Base-by-base conservation (phyloP, 2,329 filamentous ascomycete genomes). In the Sphaerostilbella broomeana region DNA sequence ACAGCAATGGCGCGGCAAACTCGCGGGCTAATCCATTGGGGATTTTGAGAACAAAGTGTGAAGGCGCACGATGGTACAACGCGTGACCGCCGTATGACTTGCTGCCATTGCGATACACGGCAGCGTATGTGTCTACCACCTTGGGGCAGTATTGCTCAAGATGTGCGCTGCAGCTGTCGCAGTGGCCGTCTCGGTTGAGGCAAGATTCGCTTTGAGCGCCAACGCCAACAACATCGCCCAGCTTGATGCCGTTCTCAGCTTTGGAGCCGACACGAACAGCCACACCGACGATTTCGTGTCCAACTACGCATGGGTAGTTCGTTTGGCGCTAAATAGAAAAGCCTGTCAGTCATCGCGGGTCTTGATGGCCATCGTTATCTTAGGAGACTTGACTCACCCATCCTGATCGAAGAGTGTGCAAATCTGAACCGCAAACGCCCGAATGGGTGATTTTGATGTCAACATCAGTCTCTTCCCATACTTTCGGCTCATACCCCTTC, bases 361-460 rank as follows among this genome's bases (percentile, higher is more conserved):
- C n/a, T n/a, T n/a, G n/a, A 38, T 38, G 16, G 22, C 40, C 5
- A 13, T 11, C 21, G 15, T 31, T 8, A 38, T 17, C 15, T 11
- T 8, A 11, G 11, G 20, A n/a, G 16, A 4, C 15, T 21, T 12
- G 12, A 41, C 58, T 47, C 37, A 51, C 60, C 72, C 72, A 76
- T 32, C 71, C 77, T 2, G 72, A 74, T 25, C 70, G 65, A 4
- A 81, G 62, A 4, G 64, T 71, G 59, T 82, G 77, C 24, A 81
- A 35, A 47, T 82, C 78, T 0, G 70, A 73, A 39, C 76, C 79
- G 53, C 79, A 84, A 47, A 84, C 71, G 44, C 79, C 79, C 51
- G 77, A 82, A 62, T 82, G 77, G 3, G 75, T 73, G 47, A 84
- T 62, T 52, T 74, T 67, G 49, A 84, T 79, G 52, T 84, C 79